These are phyloP conservation scores for Tinospora cordifolia DNA, from an alignment of 164 flowering plant genomes.

Conservation along the genomic window DNA sequence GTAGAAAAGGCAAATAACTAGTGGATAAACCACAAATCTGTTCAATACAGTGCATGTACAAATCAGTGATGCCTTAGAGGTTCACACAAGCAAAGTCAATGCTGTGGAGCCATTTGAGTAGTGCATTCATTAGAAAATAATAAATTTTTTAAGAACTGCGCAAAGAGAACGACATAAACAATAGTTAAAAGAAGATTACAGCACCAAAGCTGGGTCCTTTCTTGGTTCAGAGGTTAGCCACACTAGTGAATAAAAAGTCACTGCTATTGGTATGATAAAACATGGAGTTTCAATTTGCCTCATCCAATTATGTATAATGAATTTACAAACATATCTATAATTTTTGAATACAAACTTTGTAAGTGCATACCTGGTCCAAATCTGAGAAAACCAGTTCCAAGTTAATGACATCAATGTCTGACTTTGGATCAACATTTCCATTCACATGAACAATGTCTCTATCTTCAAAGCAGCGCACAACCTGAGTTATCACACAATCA, in stretches of 20 bases:
- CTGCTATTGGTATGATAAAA: not conserved
- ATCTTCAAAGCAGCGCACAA: conserved; percentile 98
- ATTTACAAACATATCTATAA: not conserved
- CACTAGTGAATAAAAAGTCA: too few relatives aligned
- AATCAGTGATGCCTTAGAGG: not conserved
- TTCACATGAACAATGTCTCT: conserved; percentile 92
- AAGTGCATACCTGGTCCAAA: conserved; percentile 76
- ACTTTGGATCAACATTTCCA: conserved; percentile 89
- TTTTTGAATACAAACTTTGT: not conserved
- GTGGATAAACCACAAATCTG: conserved; percentile 2
- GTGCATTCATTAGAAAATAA: conserved; percentile 2
- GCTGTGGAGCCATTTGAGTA: not conserved
- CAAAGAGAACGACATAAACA: not conserved
- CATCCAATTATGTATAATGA: not conserved
- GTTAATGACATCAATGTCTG: conserved; percentile 93
- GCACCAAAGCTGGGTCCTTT: too few relatives aligned
- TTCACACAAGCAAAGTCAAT: not conserved
- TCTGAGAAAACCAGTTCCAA: conserved; percentile 88
- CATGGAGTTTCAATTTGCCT: not conserved
- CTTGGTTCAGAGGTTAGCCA: too few relatives aligned
- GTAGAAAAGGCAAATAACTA: not conserved
- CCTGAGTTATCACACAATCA: conserved; percentile 36
- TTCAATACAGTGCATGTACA: not conserved
- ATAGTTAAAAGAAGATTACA: too few relatives aligned
- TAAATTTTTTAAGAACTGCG: too few relatives aligned